Evolutionary conservation across 371 early-diverging fungal species (phyloP), one percentile per base, ranked within the genome.

Genomic region (Mortierella sp.): DNA sequence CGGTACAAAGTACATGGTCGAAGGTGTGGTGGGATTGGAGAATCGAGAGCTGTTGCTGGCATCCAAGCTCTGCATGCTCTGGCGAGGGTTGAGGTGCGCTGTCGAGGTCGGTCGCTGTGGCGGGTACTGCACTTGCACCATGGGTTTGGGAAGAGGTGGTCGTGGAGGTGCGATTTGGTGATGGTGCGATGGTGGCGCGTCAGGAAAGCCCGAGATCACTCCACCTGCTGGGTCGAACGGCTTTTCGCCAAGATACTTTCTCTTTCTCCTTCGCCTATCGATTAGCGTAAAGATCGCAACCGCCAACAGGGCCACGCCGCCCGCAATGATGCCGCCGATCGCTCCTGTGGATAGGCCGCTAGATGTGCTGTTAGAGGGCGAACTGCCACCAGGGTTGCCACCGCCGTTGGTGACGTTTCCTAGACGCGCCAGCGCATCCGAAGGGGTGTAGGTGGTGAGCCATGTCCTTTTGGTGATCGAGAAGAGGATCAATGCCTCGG

Each of bases 361-460:
- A 29, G 3, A 7, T 1, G 44, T 21, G 12, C 5, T n/a, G 19
- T 37, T 29, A 29, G 34, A 22, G 22, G 12, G 28, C 24, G 44
- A 27, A 10, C 12, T 31, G 41, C 49, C 51, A 7, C 31, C 22
- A 10, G 25, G 17, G 13, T 9, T 40, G 3, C 45, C 27, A 25
- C 37, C 39, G 5, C 50, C 64, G 25, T 31, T 28, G 24, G 28
- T 40, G 7, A 24, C 0, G 25, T 22, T 22, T 7, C 41, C 19
- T 22, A 24, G 17, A 7, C 5, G 2, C 7, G 47, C 24, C 51
- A 60, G 40, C 24, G 49, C 49, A 16, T 43, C 43, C 4, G 70
- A 60, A 10, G 77, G 77, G 2, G 65, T 69, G 25, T 76, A 76
- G 3, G 57, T 65, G 12, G 69, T 65, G 14, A 24, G 16, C 62